Base-by-base conservation (phyloP, 2,329 filamentous ascomycete species). In the Pestalotiopsis sp. region DNA sequence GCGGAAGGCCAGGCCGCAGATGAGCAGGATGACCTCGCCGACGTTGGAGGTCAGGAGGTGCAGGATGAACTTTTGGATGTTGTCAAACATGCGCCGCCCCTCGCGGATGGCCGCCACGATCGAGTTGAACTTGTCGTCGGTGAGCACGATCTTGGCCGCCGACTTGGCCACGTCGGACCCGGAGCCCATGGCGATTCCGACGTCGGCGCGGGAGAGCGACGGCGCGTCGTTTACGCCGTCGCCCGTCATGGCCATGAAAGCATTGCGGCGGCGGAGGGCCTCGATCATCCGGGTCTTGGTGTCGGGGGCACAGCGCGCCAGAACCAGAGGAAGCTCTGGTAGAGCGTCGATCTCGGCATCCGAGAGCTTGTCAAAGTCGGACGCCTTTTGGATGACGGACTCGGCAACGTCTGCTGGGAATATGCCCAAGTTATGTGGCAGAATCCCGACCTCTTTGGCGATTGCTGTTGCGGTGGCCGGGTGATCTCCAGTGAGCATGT, bases 251-350 rank as follows among this genome's bases (percentile, higher is more conserved):
- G 93, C 93, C 79, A 91, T 93, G 79, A 92, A 95, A 23, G 88
- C 87, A 25, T 88, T 86, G 56, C 93, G 91, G 17, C 94, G 89
- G 72, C 95, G 92, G 17, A 97, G 87, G 5, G 94, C 93, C 73
- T 95, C 93, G 65, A 97, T 95, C 93, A 97, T 97, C 69, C 93
- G 90, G 4, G 94, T 93, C 81, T 97, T 97, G 52, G 94, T 97
- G 69, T 92, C 89, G 0, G 94, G 94, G 1, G 93, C 92, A 77
- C 93, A 97, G 49, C 94, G 91, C 49, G 94, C 93, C 70, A 97
- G 91, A 9, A 97, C 94, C 0, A 95, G 84, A 2, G 93, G 93
- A 2, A 97, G 83, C 56, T 93, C 89, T 4, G 91, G 90, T 17
- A 97, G 83, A 0, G 85, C 84, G 72, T 97, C 93, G 67, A 97